Percentiles rank a stretch among this genome's conserved stretches.
phyloP scores from a whole-genome alignment of 768 basidiomycete genomes.

The Gyrodon lividus region DNA sequence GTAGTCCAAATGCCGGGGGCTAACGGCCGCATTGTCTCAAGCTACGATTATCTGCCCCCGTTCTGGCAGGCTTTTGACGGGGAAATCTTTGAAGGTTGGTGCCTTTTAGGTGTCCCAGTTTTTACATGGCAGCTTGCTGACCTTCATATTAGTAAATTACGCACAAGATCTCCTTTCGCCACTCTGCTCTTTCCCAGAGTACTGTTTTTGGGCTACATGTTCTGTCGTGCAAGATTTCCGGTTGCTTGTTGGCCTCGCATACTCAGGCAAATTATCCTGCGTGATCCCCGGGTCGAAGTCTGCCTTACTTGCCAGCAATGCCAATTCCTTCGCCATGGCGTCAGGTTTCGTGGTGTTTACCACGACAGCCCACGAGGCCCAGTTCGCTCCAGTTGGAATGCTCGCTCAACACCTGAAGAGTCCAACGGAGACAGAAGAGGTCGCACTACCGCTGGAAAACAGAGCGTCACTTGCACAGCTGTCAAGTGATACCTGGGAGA shows the following conservation, averaged over 20 bases:
- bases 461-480: conserved; percentile 14
- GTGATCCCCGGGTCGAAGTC: conserved; percentile 32
- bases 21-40: conserved; percentile 50
- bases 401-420: conserved; percentile 12
- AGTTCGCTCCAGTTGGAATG: conserved; percentile 54
- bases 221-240: conserved; percentile 11
- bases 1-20: conserved; percentile 29
- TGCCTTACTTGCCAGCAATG: conserved; percentile 46
- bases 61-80: conserved; percentile 49
- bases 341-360: conserved; percentile 84
- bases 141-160: conserved; percentile 11
- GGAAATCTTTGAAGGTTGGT: conserved; percentile 45
- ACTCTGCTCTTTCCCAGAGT: conserved; percentile 51
- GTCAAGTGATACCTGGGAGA: conserved; percentile 50
- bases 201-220: conserved; percentile 51
- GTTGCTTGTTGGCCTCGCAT: conserved; percentile 63
- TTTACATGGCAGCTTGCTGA: conserved; percentile 10
- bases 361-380: conserved; percentile 76
- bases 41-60: conserved; percentile 13
- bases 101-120: neutral
- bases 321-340: conserved; percentile 70
- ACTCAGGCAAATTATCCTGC: conserved; percentile 63
- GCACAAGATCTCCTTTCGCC: conserved; percentile 18
- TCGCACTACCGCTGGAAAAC: conserved; percentile 25
- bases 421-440: conserved; percentile 17